phyloP scores from a whole-genome alignment of 306 rosid species.

The Vigna radiata region DNA sequence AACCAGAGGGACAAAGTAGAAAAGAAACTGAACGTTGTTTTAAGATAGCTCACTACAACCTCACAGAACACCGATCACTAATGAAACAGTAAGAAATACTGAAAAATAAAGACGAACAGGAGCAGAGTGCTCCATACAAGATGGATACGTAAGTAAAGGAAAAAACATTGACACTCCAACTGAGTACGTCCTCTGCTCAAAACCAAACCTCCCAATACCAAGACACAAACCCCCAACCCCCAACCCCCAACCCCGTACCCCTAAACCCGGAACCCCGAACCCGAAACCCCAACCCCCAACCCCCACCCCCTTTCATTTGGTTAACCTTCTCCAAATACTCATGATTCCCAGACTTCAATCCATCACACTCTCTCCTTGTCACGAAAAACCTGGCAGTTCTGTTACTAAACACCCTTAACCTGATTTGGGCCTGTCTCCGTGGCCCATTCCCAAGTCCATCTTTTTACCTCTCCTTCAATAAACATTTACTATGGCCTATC shows the following conservation, averaged over 20 bases:
- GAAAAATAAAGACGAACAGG: not conserved
- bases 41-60: not conserved
- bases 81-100: not conserved
- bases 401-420: not conserved
- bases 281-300: too few species aligned
- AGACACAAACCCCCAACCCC: not conserved
- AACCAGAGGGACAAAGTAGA: conserved; percentile 4
- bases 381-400: not conserved
- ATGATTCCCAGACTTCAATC: not conserved
- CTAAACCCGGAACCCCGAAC: too few species aligned
- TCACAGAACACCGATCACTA: not conserved
- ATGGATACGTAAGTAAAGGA: not conserved
- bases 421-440: not conserved
- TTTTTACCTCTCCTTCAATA: not conserved
- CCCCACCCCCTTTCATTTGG: not conserved
- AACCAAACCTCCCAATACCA: not conserved
- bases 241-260: too few species aligned
- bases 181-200: not conserved
- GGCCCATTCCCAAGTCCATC: not conserved
- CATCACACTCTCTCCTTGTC: not conserved
- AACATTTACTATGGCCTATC: not conserved
- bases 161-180: not conserved
- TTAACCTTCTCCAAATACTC: not conserved
- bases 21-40: not conserved
- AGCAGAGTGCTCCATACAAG: not conserved